phyloP scores from a whole-genome alignment of 1,139 yeast genomes.

The Hansenula lynferdii region DNA sequence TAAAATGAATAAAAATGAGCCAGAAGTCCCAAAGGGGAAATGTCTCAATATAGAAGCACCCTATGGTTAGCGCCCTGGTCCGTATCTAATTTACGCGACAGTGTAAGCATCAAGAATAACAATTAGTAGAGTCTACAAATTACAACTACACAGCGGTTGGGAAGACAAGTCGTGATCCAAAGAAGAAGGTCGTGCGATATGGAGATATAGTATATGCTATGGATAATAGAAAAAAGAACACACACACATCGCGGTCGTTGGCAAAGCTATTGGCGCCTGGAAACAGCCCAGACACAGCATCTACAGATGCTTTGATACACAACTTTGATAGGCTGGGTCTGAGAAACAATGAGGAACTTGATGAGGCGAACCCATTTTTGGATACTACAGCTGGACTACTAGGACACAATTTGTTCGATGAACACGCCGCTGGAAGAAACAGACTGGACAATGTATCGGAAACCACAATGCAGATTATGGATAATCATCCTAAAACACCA shows the following conservation, averaged over 20 bases:
- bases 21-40: too few relatives aligned
- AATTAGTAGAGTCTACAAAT: too few relatives aligned
- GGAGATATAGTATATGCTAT: too few relatives aligned
- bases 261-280: constrained; percentile 3
- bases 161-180: too few relatives aligned
- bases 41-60: too few relatives aligned
- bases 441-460: constrained; percentile 13
- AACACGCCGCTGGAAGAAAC: constrained; percentile 1
- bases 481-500: constrained; percentile 13
- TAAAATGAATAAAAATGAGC: too few relatives aligned
- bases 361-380: not conserved
- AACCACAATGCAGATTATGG: constrained; percentile 14
- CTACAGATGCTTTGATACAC: constrained; percentile 3
- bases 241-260: not conserved
- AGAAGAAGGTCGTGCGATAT: too few relatives aligned
- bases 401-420: too few relatives aligned
- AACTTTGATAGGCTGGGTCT: not conserved
- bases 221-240: not conserved
- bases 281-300: constrained; percentile 11
- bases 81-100: too few relatives aligned
- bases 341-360: not conserved
- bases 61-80: too few relatives aligned
- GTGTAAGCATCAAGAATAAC: too few relatives aligned
- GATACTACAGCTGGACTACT: not conserved
- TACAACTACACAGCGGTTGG: too few relatives aligned